Base-by-base conservation (phyloP, 2,329 filamentous ascomycete genomes). In the Ramularia collo-cygni region DNA sequence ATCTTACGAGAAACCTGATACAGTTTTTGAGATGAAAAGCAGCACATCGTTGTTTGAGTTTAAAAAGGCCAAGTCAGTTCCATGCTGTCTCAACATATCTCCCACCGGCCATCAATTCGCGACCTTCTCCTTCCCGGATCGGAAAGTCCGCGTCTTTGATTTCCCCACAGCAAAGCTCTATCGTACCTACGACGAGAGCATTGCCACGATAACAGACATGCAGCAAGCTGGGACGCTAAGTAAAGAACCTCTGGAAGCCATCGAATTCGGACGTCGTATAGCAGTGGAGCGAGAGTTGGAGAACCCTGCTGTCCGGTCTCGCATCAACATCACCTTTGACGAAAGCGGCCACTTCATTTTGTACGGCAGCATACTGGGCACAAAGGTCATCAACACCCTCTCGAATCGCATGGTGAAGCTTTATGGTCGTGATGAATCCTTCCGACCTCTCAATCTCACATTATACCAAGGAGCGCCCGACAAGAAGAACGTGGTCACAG, bases 391-490 rank as follows among this genome's bases (percentile, higher is more conserved):
- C 62, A 98, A 98, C 66, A 95, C 86, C 0, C 82, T 89, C 57
- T 95, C 92, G 12, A 96, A 98, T 65, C 79, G 86, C 45, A 81
- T 95, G 1, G 83, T 95, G 46, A 89, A 88, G 60, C 76, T 92
- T 1, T 96, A 90, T 64, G 92, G 85, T 31, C 84, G 82, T 55
- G 90, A 96, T 35, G 92, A 98, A 58, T 81, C 84, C 29, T 81
- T 95, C 54, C 80, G 92, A 17, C 78, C 87, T 1, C 70, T 96
- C 40, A 85, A 89, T 59, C 68, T 98, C 9, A 77, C 83, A 13
- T 66, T 98, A 4, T 98, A 98, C 61, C 93, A 98, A 69, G 93
- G 92, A 32, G 85, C 90, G 51, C 92, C 92, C 1, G 85, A 94
- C 61, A 93, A 90, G 66, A 96, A 96, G 63, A 85, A 84, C 9